Evolutionary conservation across 257 asterid genomes (phyloP).

Genomic region (Solanum tarijense): DNA sequence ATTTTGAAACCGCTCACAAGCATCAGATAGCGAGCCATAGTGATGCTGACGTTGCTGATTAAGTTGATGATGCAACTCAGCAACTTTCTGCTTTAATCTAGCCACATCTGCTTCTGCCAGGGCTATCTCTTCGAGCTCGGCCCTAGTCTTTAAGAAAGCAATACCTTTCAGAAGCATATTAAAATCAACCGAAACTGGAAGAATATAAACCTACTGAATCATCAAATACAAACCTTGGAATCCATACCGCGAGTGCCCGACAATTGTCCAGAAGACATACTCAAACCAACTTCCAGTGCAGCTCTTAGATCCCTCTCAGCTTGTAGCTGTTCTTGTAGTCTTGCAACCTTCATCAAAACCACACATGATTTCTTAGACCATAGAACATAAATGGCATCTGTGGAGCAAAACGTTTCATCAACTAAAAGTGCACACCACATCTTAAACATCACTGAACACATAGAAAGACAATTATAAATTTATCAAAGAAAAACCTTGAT

Average conservation of each 20-base stretch:
- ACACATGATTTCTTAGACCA: not conserved
- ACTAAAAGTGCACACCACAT: not conserved
- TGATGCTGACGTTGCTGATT: slow-evolving; percentile 95
- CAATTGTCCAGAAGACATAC: slow-evolving; percentile 87
- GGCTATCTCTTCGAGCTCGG: slow-evolving; percentile 97
- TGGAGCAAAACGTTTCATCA: not conserved
- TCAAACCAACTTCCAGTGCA: slow-evolving; percentile 88
- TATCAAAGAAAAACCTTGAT: not conserved
- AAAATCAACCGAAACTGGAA: not conserved
- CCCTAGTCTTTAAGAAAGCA: slow-evolving; percentile 59
- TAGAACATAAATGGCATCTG: not conserved
- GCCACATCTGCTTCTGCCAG: slow-evolving; percentile 99
- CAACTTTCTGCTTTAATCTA: slow-evolving; percentile 91
- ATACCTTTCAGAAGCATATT: not conserved
- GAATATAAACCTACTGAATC: not conserved
- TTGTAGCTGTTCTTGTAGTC: slow-evolving; percentile 96
- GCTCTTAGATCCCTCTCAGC: slow-evolving; percentile 95
- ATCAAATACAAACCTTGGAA: slow-evolving; percentile 56
- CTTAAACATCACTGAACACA: not conserved
- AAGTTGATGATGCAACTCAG: slow-evolving; percentile 90
- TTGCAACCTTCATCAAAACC: slow-evolving; percentile 50
- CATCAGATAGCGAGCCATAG: slow-evolving; percentile 68
- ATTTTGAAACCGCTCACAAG: slow-evolving; percentile 49
- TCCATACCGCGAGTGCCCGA: slow-evolving; percentile 79
- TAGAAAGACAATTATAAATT: not conserved